phyloP scores from a whole-genome alignment of 805 yeast genomes.

The Jamesozyma piceae region DNA sequence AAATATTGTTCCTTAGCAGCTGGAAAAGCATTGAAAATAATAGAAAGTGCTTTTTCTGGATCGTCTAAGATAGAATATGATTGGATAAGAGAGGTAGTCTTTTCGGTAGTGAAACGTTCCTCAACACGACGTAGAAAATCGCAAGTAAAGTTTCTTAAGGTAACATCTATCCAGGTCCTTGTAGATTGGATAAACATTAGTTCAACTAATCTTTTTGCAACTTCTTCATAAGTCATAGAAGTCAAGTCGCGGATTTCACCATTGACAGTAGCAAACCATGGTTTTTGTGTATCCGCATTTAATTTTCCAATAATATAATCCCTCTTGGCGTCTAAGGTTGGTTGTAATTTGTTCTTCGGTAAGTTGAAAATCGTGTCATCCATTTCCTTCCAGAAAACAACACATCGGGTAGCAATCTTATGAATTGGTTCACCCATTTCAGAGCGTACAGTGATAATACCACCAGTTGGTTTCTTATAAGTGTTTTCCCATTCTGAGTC shows the following conservation, averaged over 20 bases:
- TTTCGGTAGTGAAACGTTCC: constrained; percentile 72
- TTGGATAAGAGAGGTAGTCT: constrained; percentile 63
- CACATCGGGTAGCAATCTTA: constrained; percentile 97
- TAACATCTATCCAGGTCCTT: constrained; percentile 74
- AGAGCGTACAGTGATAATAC: constrained; percentile 88
- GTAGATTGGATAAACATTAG: constrained; percentile 76
- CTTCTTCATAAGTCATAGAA: constrained; percentile 93
- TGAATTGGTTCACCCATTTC: constrained; percentile 99
- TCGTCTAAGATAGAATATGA: constrained; percentile 55
- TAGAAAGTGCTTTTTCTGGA: constrained; percentile 54
- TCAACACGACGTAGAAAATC: constrained; percentile 87
- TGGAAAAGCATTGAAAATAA: constrained; percentile 61
- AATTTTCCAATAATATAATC: constrained; percentile 76
- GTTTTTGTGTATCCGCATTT: constrained; percentile 93
- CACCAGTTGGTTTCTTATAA: constrained; percentile 93
- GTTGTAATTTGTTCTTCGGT: constrained; percentile 81
- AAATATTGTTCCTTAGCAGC: constrained; percentile 71
- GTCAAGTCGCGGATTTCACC: constrained; percentile 81
- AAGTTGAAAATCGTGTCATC: constrained; percentile 87
- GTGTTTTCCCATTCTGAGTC: constrained; percentile 90
- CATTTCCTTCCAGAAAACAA: constrained; percentile 91
- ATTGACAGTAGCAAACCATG: constrained; percentile 80
- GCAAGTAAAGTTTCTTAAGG: constrained; percentile 81
- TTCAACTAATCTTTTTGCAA: constrained; percentile 78
- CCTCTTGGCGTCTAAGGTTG: constrained; percentile 71